Percentiles rank a stretch among this genome's conserved stretches.
phyloP scores from a whole-genome alignment of 192 early-diverging fungal genomes.

The Rhizoclosmatium globosum region DNA sequence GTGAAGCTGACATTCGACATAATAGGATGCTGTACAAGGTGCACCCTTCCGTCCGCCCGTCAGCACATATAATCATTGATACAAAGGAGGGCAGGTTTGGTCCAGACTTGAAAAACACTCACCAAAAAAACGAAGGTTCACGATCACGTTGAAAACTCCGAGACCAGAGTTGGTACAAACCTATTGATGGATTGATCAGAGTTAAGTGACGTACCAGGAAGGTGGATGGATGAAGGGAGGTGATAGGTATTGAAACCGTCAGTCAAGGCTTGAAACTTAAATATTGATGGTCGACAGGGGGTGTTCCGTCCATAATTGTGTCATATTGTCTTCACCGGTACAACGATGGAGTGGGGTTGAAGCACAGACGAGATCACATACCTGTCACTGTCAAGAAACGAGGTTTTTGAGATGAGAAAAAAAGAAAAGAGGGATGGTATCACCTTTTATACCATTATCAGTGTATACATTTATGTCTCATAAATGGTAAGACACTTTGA shows the following conservation, averaged over 20 bases:
- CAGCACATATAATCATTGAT: slow-evolving; percentile 30
- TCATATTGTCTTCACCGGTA: slow-evolving; percentile 1
- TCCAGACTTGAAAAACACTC: neutral
- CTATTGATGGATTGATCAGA: neutral
- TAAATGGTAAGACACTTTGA: neutral
- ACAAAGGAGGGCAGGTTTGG: neutral
- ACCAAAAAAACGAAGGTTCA: slow-evolving; percentile 5
- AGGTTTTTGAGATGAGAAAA: neutral
- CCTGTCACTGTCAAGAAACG: neutral
- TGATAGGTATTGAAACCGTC: neutral
- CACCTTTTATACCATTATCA: neutral
- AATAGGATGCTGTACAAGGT: slow-evolving; percentile 1
- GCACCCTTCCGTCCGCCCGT: slow-evolving; percentile 35
- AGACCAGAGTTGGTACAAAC: neutral
- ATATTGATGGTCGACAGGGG: slow-evolving; percentile 20
- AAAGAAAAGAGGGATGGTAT: neutral
- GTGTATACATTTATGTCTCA: neutral
- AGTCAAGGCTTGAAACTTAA: slow-evolving; percentile 31
- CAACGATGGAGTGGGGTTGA: neutral
- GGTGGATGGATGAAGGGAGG: neutral
- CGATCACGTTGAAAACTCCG: neutral
- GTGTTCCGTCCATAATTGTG: slow-evolving; percentile 23
- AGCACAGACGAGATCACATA: neutral
- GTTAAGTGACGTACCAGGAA: neutral
- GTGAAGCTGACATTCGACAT: slow-evolving; percentile 36